phyloP scores from a whole-genome alignment of 2,329 filamentous ascomycete genomes.

The Phialophora macrospora region DNA sequence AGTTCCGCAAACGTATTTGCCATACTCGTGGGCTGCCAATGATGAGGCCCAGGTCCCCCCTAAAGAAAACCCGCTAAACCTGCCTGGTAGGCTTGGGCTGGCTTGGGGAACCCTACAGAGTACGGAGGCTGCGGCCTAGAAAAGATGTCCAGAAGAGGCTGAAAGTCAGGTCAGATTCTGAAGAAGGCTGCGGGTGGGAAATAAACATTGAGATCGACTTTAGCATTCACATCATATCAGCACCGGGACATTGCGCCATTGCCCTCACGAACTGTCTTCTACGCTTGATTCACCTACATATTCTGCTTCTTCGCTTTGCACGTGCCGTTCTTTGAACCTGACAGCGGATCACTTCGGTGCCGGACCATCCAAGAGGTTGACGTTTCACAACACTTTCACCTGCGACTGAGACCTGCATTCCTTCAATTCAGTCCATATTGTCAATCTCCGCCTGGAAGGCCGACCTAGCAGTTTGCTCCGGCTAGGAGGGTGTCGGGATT shows the following conservation, averaged over 20 bases:
- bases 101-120: too few relatives aligned
- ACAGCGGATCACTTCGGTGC: not conserved
- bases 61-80: not conserved
- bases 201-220: not conserved
- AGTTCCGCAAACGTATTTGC: not conserved
- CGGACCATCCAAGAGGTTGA: slow-evolving; percentile 2
- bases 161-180: slow-evolving; percentile 6
- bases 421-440: slow-evolving; percentile 1
- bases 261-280: not conserved
- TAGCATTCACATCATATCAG: not conserved
- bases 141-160: not conserved
- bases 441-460: not conserved
- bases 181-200: not conserved
- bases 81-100: not conserved
- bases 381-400: slow-evolving; percentile 15
- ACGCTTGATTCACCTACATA: not conserved
- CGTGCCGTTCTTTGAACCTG: slow-evolving; percentile 13
- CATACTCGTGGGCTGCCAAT: not conserved
- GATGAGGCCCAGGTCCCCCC: not conserved
- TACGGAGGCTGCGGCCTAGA: not conserved
- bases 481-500: not conserved
- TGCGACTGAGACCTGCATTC: slow-evolving; percentile 3
- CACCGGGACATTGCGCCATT: not conserved
- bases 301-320: slow-evolving; percentile 9
- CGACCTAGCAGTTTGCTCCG: not conserved